Percentiles rank a stretch among this genome's conserved stretches.
Conservation (phyloP, 2,329 filamentous ascomycete genomes). For the Plenodomus lindquistii region DNA sequence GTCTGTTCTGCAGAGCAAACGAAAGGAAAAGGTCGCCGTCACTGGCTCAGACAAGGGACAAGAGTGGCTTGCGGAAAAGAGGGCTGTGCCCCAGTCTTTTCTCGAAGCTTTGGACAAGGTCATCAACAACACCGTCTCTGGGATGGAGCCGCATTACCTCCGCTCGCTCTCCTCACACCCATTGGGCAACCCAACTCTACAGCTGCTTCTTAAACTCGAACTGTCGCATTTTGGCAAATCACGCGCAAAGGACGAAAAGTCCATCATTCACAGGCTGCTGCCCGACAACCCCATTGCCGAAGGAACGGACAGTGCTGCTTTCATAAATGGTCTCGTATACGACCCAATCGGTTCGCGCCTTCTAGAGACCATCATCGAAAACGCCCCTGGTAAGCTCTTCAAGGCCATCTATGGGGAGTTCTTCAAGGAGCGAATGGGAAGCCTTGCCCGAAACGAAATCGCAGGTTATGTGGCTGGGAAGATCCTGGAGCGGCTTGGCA, state of each 20-base stretch:
- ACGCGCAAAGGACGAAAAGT: slow-evolving; percentile 65
- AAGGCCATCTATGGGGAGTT: slow-evolving; percentile 81
- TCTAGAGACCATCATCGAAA: slow-evolving; percentile 80
- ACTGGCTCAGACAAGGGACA: slow-evolving; percentile 57
- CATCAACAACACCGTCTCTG: slow-evolving; percentile 73
- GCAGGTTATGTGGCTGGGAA: slow-evolving; percentile 85
- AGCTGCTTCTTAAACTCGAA: slow-evolving; percentile 86
- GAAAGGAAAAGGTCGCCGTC: slow-evolving; percentile 77
- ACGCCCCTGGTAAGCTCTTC: slow-evolving; percentile 85
- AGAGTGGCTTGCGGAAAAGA: slow-evolving; percentile 39
- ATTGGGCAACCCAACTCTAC: slow-evolving; percentile 89
- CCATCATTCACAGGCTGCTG: slow-evolving; percentile 75
- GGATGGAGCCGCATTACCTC: slow-evolving; percentile 77
- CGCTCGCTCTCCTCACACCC: slow-evolving; percentile 85
- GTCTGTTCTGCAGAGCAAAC: slow-evolving; percentile 84
- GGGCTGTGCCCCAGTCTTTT: slow-evolving; percentile 78
- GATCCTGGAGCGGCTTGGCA: slow-evolving; percentile 80
- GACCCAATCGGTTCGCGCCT: slow-evolving; percentile 88
- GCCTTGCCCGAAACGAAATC: slow-evolving; percentile 84
- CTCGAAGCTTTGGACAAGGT: slow-evolving; percentile 77
- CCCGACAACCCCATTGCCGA: slow-evolving; percentile 78
- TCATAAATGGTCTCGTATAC: slow-evolving; percentile 86
- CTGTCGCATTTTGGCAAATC: slow-evolving; percentile 72
- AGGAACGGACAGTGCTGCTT: slow-evolving; percentile 72
- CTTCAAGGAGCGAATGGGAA: slow-evolving; percentile 78